A percentile compares a stretch with the other conserved stretches of the same genome.
These are phyloP conservation scores for Prunella vulgaris DNA, from an alignment of 257 asterid genomes.

Conservation along the genomic window DNA sequence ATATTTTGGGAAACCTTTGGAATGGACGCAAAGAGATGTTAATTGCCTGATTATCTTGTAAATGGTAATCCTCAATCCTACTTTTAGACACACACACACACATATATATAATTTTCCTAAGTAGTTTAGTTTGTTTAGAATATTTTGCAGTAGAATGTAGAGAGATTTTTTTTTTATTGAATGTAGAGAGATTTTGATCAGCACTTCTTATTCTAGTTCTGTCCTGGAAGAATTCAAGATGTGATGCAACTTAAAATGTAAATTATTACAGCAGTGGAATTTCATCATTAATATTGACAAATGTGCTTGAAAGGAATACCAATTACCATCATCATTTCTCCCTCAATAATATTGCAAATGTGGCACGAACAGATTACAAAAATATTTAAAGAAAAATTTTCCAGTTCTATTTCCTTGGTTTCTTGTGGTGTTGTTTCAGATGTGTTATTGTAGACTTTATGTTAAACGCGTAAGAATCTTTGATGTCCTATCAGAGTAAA, in stretches of 20 bases:
- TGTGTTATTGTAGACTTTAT: not conserved
- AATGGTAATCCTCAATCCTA: conserved; percentile 18
- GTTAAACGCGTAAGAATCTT: not conserved
- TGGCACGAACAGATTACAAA: not conserved
- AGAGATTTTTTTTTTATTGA: not conserved
- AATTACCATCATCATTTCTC: not conserved
- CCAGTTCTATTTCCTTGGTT: not conserved
- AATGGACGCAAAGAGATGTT: not conserved
- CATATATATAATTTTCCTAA: not conserved
- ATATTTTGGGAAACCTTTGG: not conserved
- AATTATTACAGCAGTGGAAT: not conserved
- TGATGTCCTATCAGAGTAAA: not conserved
- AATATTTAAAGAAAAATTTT: not conserved
- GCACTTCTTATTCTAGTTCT: conserved; percentile 3
- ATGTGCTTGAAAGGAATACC: not conserved
- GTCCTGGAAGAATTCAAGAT: not conserved
- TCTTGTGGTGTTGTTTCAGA: too few species aligned
- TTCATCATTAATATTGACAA: not conserved
- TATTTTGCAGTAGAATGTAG: not conserved
- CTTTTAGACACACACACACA: too few species aligned
- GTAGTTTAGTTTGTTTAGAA: conserved; percentile 2
- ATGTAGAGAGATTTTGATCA: not conserved
- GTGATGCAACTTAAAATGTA: not conserved
- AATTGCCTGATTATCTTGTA: not conserved
- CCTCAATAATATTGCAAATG: not conserved